Percentiles rank a stretch among this genome's conserved stretches.
Evolutionary conservation across 805 yeast species (phyloP).

Genomic region (Cyberlindnera saturnus): DNA sequence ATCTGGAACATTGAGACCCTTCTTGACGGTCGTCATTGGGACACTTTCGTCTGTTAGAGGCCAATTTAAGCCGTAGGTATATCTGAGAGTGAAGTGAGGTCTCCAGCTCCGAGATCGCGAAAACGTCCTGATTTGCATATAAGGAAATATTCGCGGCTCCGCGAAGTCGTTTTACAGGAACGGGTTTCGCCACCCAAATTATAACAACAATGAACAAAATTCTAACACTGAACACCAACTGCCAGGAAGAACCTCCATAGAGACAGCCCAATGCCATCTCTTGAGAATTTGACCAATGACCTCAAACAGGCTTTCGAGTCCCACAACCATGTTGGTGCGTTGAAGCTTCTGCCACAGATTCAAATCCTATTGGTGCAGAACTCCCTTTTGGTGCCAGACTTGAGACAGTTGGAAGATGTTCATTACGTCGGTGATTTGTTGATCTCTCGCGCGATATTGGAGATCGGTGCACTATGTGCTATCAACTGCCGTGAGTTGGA

Average conservation of each 20-base stretch:
- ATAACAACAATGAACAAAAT: too few species aligned
- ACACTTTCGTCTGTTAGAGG: too few species aligned
- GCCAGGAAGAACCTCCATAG: too few species aligned
- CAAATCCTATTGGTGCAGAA: slow-evolving; percentile 76
- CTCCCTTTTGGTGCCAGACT: slow-evolving; percentile 66
- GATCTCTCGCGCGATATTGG: slow-evolving; percentile 77
- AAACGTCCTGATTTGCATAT: too few species aligned
- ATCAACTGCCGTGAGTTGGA: slow-evolving; percentile 57
- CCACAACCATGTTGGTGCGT: slow-evolving; percentile 57
- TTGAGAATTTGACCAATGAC: slow-evolving; percentile 65
- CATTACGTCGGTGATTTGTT: slow-evolving; percentile 55
- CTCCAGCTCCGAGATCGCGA: too few species aligned
- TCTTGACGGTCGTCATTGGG: slow-evolving; percentile 1
- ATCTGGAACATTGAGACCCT: slow-evolving; percentile 27
- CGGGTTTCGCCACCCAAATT: too few species aligned
- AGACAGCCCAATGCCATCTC: slow-evolving; percentile 33
- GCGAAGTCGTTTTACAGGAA: too few species aligned
- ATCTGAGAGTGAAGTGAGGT: too few species aligned
- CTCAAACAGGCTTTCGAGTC: slow-evolving; percentile 58
- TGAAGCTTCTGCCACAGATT: slow-evolving; percentile 57
- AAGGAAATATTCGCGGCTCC: too few species aligned
- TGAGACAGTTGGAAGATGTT: slow-evolving; percentile 26
- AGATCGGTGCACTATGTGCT: slow-evolving; percentile 80
- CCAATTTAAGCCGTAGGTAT: too few species aligned
- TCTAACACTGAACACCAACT: too few species aligned